A percentile compares a stretch with the other conserved stretches of the same genome.
These are phyloP conservation scores for Taphrina wiesneri DNA, from an alignment of 1,139 yeast genomes.

Conservation along the genomic window DNA sequence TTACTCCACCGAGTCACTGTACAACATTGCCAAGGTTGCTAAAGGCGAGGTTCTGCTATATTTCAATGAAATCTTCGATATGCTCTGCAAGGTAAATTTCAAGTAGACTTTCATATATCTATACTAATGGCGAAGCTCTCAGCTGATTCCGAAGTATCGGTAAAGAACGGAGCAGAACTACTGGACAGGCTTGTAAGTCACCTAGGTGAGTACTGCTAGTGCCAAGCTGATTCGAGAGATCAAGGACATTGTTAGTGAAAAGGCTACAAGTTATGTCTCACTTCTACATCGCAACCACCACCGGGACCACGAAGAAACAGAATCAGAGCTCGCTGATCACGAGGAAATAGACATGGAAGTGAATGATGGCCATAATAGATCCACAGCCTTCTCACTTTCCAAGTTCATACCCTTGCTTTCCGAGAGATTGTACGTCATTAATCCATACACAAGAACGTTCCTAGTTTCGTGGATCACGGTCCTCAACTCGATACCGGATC, in stretches of 20 bases:
- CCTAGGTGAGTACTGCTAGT: background rate
- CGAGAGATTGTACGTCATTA: conserved; percentile 87
- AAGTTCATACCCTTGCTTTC: conserved; percentile 85
- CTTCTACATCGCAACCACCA: conserved; percentile 3
- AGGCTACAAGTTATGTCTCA: conserved; percentile 89
- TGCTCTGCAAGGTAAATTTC: conserved; percentile 59
- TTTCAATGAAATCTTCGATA: conserved; percentile 93
- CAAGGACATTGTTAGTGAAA: conserved; percentile 93
- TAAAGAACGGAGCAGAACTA: conserved; percentile 93
- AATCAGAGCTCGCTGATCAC: background rate
- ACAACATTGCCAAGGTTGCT: conserved; percentile 95
- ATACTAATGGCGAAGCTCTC: conserved; percentile 53
- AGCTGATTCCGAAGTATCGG: conserved; percentile 88
- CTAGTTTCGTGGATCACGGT: conserved; percentile 90
- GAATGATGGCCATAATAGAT: conserved; percentile 5
- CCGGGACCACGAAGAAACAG: background rate
- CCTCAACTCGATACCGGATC: conserved; percentile 86
- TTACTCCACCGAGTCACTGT: conserved; percentile 94
- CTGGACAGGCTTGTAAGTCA: conserved; percentile 69
- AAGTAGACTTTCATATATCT: background rate
- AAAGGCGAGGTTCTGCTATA: conserved; percentile 88
- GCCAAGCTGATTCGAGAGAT: background rate
- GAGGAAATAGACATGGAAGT: background rate
- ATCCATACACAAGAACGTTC: conserved; percentile 82
- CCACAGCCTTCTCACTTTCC: conserved; percentile 76